Percentiles rank a stretch among this genome's conserved stretches.
phyloP scores from a whole-genome alignment of 805 yeast genomes.

The Teunomyces atbi region DNA sequence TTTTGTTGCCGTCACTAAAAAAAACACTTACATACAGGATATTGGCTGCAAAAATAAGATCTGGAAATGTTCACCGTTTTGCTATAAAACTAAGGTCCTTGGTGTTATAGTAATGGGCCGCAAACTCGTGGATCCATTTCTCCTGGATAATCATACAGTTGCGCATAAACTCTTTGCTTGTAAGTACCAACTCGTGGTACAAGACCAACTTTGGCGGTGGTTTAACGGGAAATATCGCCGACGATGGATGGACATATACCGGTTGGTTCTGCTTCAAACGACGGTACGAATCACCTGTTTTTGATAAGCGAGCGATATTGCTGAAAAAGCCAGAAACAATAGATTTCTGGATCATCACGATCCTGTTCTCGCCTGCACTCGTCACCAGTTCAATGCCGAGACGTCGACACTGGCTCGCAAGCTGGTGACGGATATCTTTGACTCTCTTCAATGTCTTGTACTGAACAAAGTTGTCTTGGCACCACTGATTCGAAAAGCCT shows the following conservation, averaged over 20 bases:
- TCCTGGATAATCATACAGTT: conserved; percentile 73
- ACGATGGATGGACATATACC: conserved; percentile 86
- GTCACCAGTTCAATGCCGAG: conserved; percentile 42
- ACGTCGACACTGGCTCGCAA: conserved; percentile 57
- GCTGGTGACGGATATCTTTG: conserved; percentile 67
- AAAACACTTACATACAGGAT: not conserved
- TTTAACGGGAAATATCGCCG: conserved; percentile 58
- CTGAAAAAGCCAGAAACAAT: conserved; percentile 69
- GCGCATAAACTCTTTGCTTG: conserved; percentile 87
- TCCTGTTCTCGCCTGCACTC: conserved; percentile 16
- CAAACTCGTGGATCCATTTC: conserved; percentile 69
- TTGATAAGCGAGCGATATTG: conserved; percentile 58
- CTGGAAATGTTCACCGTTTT: not conserved
- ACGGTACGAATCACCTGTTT: conserved; percentile 67
- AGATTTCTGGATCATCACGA: conserved; percentile 46
- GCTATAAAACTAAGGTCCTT: conserved; percentile 23
- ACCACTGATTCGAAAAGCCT: conserved; percentile 75
- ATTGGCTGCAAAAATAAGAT: conserved; percentile 1
- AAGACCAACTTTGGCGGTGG: conserved; percentile 75
- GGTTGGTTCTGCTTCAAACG: conserved; percentile 65
- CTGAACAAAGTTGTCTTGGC: conserved; percentile 79
- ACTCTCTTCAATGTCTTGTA: conserved; percentile 69
- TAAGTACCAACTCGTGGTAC: conserved; percentile 80
- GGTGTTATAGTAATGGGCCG: conserved; percentile 54
- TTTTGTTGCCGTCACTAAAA: not conserved